These are phyloP conservation scores for Kwoniella shandongensis DNA, from an alignment of 768 basidiomycete genomes.

Conservation along the genomic window DNA sequence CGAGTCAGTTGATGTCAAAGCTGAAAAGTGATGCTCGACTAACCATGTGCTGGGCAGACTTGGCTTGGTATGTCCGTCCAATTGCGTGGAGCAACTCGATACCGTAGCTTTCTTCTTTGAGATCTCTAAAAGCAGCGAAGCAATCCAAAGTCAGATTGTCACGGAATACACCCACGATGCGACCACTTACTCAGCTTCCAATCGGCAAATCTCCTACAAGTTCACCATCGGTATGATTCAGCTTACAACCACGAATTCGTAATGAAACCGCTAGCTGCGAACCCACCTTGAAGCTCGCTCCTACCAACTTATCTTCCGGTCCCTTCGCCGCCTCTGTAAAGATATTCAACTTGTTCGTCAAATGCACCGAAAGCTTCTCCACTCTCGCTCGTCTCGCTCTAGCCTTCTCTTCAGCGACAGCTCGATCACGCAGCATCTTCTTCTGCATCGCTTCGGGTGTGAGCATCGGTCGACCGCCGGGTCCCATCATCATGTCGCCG, in stretches of 20 bases:
- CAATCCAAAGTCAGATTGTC: not conserved
- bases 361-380: slow-evolving; percentile 49
- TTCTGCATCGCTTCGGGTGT: slow-evolving; percentile 47
- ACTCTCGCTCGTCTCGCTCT: slow-evolving; percentile 45
- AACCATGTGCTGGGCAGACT: slow-evolving; percentile 43
- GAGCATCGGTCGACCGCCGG: slow-evolving; percentile 44
- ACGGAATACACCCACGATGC: not conserved
- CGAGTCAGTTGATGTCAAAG: not conserved
- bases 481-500: slow-evolving; percentile 36
- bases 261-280: not conserved
- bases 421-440: slow-evolving; percentile 40
- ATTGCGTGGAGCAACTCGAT: slow-evolving; percentile 52
- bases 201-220: slow-evolving; percentile 44
- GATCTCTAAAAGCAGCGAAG: slow-evolving; percentile 27
- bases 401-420: slow-evolving; percentile 38
- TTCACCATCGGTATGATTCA: not conserved
- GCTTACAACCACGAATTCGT: not conserved
- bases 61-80: slow-evolving; percentile 50
- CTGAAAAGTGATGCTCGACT: not conserved
- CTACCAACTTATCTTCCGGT: slow-evolving; percentile 45
- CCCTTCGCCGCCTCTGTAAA: slow-evolving; percentile 51
- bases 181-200: slow-evolving; percentile 47
- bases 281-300: slow-evolving; percentile 50
- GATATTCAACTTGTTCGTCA: slow-evolving; percentile 50
- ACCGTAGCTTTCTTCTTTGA: slow-evolving; percentile 54